A percentile compares a stretch with the other conserved stretches of the same genome.
Evolutionary conservation across 371 early-diverging fungal genomes (phyloP).

Genomic region (Chytridiales sp.): DNA sequence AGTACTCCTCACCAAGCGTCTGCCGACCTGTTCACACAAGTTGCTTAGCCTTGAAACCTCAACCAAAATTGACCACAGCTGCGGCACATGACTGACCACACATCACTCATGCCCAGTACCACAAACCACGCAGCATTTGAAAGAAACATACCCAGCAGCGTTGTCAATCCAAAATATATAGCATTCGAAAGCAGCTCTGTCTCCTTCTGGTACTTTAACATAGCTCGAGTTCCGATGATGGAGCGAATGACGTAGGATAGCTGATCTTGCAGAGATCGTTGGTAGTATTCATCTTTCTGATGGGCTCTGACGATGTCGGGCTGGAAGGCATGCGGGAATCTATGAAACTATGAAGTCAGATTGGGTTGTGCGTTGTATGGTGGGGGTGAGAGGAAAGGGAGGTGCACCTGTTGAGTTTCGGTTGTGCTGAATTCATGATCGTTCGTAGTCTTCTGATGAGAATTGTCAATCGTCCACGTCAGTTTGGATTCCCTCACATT

Average conservation of each 20-base stretch:
- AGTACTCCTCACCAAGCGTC: slow-evolving; percentile 92
- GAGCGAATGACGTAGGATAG: slow-evolving; percentile 63
- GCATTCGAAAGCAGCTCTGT: slow-evolving; percentile 61
- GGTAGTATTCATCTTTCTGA: slow-evolving; percentile 84
- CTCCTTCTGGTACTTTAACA: slow-evolving; percentile 67
- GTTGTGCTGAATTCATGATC: no score
- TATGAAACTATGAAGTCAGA: no score
- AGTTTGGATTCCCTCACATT: no score
- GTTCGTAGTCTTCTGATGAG: no score
- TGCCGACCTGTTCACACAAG: slow-evolving; percentile 76
- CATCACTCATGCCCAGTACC: neutral
- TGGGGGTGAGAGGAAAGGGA: no score
- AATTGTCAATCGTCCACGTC: no score
- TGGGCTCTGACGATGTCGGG: slow-evolving; percentile 85
- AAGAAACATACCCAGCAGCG: slow-evolving; percentile 59
- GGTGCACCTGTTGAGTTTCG: no score
- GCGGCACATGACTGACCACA: neutral
- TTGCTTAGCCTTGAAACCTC: no score
- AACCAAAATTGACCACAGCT: no score
- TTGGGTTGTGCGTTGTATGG: no score
- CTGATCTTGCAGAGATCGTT: slow-evolving; percentile 61
- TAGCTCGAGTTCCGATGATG: slow-evolving; percentile 68
- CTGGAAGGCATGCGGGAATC: slow-evolving; percentile 76
- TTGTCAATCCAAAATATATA: slow-evolving; percentile 73
- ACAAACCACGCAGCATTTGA: no score